Conservation (phyloP, 2,329 filamentous ascomycete species). For the Botrytis fabae region DNA sequence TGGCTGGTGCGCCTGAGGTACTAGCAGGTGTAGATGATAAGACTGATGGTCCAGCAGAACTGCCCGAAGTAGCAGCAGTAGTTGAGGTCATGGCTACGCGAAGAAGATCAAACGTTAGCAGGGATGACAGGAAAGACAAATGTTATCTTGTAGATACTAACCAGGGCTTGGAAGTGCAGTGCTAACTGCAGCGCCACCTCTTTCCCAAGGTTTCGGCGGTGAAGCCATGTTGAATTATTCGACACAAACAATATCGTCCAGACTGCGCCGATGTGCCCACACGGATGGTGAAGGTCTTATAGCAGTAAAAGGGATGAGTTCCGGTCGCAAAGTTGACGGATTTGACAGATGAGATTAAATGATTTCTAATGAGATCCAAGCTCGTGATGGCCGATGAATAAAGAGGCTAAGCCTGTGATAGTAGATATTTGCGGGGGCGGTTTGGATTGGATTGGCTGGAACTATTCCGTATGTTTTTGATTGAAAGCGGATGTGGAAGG, state of each 20-base stretch:
- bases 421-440: constrained; percentile 6
- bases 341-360: neutral
- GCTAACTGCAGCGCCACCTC: constrained; percentile 49
- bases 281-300: neutral
- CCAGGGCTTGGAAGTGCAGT: constrained; percentile 36
- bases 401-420: constrained; percentile 11
- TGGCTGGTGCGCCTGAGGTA: constrained; percentile 55
- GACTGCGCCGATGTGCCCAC: neutral
- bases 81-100: constrained; percentile 41
- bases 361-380: constrained; percentile 16
- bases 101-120: constrained; percentile 25
- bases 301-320: neutral
- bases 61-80: constrained; percentile 37
- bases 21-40: constrained; percentile 44
- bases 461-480: neutral
- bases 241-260: neutral
- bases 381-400: neutral
- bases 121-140: constrained; percentile 21
- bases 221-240: constrained; percentile 58
- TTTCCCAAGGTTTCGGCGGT: constrained; percentile 97
- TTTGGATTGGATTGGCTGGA: constrained; percentile 1
- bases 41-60: constrained; percentile 46
- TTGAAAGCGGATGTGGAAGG: constrained; percentile 1
- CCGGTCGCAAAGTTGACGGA: constrained; percentile 4
- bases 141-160: constrained; percentile 28